phyloP scores from a whole-genome alignment of 176 grass and related monocot species.

The Puya raimondii region DNA sequence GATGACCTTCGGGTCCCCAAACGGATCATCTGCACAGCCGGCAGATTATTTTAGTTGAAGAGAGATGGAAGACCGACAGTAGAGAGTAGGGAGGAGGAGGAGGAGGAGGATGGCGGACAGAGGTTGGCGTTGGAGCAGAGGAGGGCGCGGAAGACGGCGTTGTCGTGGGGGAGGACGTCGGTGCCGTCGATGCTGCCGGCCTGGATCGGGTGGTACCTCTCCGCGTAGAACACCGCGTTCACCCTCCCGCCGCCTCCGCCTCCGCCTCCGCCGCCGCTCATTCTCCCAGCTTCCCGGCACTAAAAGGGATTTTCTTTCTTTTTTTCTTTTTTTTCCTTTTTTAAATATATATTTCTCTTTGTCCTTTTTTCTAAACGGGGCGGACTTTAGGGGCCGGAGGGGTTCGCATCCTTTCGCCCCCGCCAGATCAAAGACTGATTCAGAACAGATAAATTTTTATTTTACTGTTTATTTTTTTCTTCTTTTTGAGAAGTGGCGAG shows the following conservation, averaged over 20 bases:
- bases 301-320: no score
- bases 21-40: conserved; percentile 59
- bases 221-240: conserved; percentile 77
- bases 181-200: conserved; percentile 97
- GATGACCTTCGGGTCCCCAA: conserved; percentile 65
- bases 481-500: no score
- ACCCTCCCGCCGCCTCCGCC: conserved; percentile 1
- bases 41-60: not conserved
- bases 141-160: conserved; percentile 73
- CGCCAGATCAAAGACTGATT: no score
- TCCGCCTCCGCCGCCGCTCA: not conserved
- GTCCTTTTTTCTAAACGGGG: no score
- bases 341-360: no score
- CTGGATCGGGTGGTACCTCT: conserved; percentile 85
- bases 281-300: no score
- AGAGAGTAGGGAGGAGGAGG: not conserved
- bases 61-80: no score
- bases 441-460: no score
- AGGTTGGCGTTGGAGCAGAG: conserved; percentile 78
- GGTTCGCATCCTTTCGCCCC: no score
- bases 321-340: no score
- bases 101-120: conserved; percentile 25
- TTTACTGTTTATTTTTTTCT: no score
- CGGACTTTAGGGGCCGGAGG: no score
- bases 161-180: conserved; percentile 82